A percentile compares a stretch with the other conserved stretches of the same genome.
Evolutionary conservation across 441 rosid species (phyloP).

Genomic region (Eutrema salsugineum): DNA sequence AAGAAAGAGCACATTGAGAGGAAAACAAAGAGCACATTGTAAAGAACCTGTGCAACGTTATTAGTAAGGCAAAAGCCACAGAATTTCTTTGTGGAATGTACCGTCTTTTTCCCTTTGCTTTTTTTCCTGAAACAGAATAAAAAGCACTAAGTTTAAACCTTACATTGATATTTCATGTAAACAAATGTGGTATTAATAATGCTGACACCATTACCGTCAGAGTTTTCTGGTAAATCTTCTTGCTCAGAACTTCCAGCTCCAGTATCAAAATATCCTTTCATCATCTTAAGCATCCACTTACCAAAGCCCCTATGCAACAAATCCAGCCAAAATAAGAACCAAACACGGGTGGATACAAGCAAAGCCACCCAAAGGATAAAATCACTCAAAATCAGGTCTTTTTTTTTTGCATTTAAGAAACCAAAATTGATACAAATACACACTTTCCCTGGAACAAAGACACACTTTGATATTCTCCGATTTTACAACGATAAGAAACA

Average conservation of each 20-base stretch:
- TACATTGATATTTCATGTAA: conserved; percentile 18
- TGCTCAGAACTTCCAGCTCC: conserved; percentile 48
- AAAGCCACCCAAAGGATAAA: background rate
- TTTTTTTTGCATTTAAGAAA: background rate
- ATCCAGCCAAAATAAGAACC: background rate
- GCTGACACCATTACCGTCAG: conserved; percentile 27
- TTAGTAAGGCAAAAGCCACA: conserved; percentile 75
- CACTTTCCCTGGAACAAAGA: background rate
- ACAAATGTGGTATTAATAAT: background rate
- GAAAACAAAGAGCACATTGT: background rate
- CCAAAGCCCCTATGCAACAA: conserved; percentile 72
- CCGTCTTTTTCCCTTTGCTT: conserved; percentile 43
- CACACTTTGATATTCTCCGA: background rate
- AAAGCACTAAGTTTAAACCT: background rate
- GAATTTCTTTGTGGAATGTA: conserved; percentile 82
- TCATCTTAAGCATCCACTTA: conserved; percentile 72
- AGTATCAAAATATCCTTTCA: conserved; percentile 59
- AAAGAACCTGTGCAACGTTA: conserved; percentile 63
- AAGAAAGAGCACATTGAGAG: background rate
- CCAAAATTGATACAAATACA: background rate
- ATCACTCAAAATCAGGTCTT: background rate
- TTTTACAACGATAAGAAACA: background rate
- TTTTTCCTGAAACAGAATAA: conserved; percentile 41
- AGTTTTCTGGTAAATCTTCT: conserved; percentile 44
- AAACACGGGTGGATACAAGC: background rate